Percentiles rank a stretch among this genome's conserved stretches.
phyloP scores from a whole-genome alignment of 2,329 filamentous ascomycete species.

The Coniella vitis region DNA sequence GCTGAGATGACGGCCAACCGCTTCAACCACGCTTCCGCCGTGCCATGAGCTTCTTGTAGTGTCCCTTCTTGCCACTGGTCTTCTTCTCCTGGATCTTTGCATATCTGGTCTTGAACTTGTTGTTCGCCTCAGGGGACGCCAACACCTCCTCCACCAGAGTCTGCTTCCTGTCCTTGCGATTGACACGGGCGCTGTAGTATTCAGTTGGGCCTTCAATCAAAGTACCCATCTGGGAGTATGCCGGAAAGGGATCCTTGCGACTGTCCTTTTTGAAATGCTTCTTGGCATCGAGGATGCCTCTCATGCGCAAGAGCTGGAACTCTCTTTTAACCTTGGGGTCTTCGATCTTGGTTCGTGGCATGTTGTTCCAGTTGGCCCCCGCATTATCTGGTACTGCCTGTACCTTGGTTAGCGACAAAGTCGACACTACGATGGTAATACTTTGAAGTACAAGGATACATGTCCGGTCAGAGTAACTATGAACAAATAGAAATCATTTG shows the following conservation, averaged over 20 bases:
- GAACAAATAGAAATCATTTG: slow-evolving; percentile 53
- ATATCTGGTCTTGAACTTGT: slow-evolving; percentile 83
- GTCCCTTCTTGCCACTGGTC: slow-evolving; percentile 79
- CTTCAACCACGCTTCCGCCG: slow-evolving; percentile 22
- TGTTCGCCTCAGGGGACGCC: slow-evolving; percentile 54
- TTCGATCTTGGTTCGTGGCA: slow-evolving; percentile 74
- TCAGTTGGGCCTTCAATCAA: slow-evolving; percentile 85
- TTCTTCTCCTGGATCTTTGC: slow-evolving; percentile 75
- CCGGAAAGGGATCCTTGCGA: slow-evolving; percentile 62
- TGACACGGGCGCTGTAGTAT: slow-evolving; percentile 72
- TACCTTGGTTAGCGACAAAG: slow-evolving; percentile 19
- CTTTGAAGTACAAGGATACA: slow-evolving; percentile 38
- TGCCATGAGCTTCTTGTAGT: slow-evolving; percentile 74
- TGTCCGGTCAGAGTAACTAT: slow-evolving; percentile 63
- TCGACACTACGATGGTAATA: slow-evolving; percentile 18
- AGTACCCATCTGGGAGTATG: slow-evolving; percentile 83
- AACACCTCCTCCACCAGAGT: slow-evolving; percentile 84
- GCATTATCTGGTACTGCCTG: slow-evolving; percentile 48
- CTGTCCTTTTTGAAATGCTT: slow-evolving; percentile 84
- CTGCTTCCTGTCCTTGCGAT: slow-evolving; percentile 79
- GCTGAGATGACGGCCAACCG: neutral
- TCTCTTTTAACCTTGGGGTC: slow-evolving; percentile 79
- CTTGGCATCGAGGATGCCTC: slow-evolving; percentile 82
- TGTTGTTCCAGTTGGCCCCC: slow-evolving; percentile 78
- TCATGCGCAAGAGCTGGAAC: slow-evolving; percentile 82